These are phyloP conservation scores for Silene conica DNA, from an alignment of 148 eudicot species.

Conservation along the genomic window DNA sequence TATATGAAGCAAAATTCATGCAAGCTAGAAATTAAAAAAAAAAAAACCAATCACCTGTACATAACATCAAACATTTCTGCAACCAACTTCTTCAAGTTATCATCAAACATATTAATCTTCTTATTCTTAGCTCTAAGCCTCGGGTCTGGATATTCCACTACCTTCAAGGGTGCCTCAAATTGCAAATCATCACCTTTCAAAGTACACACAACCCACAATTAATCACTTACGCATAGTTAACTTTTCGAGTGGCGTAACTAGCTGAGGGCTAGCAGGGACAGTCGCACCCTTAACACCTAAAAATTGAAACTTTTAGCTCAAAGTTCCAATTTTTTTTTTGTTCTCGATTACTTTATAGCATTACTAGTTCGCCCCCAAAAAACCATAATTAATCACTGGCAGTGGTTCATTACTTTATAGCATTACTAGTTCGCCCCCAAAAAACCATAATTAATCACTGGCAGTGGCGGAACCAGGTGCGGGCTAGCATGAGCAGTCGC, in stretches of 20 bases:
- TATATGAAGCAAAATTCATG: conserved; percentile 1
- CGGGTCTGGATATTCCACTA: conserved; percentile 91
- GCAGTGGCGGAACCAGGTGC: too few species aligned
- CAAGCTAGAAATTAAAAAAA: too few species aligned
- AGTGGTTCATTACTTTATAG: too few species aligned
- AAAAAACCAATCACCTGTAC: conserved; percentile 68
- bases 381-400: too few species aligned
- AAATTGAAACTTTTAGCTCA: neutral
- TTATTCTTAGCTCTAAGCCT: conserved; percentile 78
- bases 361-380: too few species aligned
- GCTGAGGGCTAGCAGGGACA: too few species aligned
- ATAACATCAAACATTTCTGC: conserved; percentile 87
- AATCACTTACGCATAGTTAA: neutral
- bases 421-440: too few species aligned
- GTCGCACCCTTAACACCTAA: neutral
- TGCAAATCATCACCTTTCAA: conserved; percentile 67
- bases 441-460: too few species aligned
- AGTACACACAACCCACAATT: neutral
- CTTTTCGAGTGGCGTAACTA: too few species aligned
- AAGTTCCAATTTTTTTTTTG: too few species aligned
- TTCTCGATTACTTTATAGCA: too few species aligned
- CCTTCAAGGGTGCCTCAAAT: conserved; percentile 57
- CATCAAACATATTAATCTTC: conserved; percentile 64
- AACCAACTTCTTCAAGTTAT: conserved; percentile 67
- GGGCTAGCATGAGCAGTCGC: too few species aligned